phyloP scores from a whole-genome alignment of 2,329 filamentous ascomycete genomes.

The Fusarium duplospermum region DNA sequence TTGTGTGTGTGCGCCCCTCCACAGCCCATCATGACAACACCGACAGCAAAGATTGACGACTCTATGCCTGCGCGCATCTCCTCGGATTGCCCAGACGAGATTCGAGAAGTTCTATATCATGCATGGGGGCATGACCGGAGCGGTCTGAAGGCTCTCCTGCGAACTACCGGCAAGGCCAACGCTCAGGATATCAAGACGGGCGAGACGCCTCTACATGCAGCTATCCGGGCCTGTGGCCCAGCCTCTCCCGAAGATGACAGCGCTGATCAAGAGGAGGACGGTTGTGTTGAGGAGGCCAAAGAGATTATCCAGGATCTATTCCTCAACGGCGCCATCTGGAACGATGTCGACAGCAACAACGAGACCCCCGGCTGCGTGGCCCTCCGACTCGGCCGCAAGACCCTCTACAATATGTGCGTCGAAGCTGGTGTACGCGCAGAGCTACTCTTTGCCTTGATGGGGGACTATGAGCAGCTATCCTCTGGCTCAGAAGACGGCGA shows the following conservation, averaged over 20 bases:
- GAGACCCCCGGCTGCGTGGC: conserved; percentile 95
- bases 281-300: conserved; percentile 68
- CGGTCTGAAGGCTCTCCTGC: conserved; percentile 76
- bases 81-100: conserved; percentile 61
- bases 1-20: conserved; percentile 21
- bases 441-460: conserved; percentile 83
- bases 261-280: conserved; percentile 52
- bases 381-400: conserved; percentile 71
- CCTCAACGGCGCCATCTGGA: conserved; percentile 94
- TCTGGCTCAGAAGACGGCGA: conserved; percentile 65
- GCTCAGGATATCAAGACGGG: conserved; percentile 87
- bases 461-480: conserved; percentile 80
- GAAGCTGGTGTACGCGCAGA: conserved; percentile 93
- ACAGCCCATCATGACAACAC: conserved; percentile 42
- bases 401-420: conserved; percentile 85
- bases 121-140: conserved; percentile 72
- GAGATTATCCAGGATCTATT: conserved; percentile 81
- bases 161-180: conserved; percentile 72
- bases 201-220: conserved; percentile 89
- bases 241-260: conserved; percentile 42
- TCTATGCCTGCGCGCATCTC: conserved; percentile 65
- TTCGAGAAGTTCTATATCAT: conserved; percentile 63
- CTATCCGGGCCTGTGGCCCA: conserved; percentile 79
- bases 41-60: conserved; percentile 57
- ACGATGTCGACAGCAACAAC: conserved; percentile 86